Evolutionary conservation across 805 yeast species (phyloP).

Genomic region (Lipomyces yamadae): DNA sequence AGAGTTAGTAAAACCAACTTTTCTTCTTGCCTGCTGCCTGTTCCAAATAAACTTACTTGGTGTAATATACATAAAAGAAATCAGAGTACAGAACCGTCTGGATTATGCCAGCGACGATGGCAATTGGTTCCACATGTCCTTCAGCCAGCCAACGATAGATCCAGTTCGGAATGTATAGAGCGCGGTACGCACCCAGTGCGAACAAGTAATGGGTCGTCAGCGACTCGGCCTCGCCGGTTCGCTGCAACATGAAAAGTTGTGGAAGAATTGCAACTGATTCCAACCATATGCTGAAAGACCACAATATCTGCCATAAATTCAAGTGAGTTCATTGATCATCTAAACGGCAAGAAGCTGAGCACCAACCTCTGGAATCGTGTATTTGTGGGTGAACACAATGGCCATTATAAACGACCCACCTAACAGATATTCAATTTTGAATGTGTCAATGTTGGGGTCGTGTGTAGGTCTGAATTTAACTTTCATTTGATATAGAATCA

Average conservation of each 20-base stretch:
- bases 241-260: conserved; percentile 86
- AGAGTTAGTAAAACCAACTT: not conserved
- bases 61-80: conserved; percentile 91
- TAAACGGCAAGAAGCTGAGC: conserved; percentile 6
- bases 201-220: conserved; percentile 91
- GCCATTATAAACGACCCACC: conserved; percentile 64
- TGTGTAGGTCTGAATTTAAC: conserved; percentile 60
- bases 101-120: conserved; percentile 77
- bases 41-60: conserved; percentile 40
- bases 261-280: conserved; percentile 93
- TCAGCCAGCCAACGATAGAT: conserved; percentile 69
- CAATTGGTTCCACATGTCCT: conserved; percentile 60
- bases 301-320: conserved; percentile 47
- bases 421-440: conserved; percentile 72
- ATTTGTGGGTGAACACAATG: conserved; percentile 69
- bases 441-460: conserved; percentile 70
- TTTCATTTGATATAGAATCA: conserved; percentile 74
- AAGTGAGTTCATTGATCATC: not conserved
- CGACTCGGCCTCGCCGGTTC: conserved; percentile 84
- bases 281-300: conserved; percentile 93
- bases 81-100: conserved; percentile 92
- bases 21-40: not conserved
- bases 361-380: conserved; percentile 59
- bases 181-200: conserved; percentile 88
- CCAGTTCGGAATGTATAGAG: conserved; percentile 94